Evolutionary conservation across 192 early-diverging fungal genomes (phyloP).

Genomic region (Pilaira anomala): DNA sequence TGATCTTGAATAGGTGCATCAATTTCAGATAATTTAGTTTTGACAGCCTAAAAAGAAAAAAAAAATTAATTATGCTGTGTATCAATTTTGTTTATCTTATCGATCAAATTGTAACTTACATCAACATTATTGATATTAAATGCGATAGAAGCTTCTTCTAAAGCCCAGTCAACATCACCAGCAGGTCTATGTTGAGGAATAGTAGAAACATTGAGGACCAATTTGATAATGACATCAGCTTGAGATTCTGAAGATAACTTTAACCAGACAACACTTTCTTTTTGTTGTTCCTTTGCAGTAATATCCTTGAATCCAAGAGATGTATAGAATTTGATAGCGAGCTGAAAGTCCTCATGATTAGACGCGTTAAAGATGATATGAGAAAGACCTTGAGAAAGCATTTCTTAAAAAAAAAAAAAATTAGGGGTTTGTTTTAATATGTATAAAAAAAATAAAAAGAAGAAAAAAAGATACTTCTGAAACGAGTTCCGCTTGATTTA

Average conservation of each 20-base stretch:
- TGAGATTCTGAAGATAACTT: constrained; percentile 1
- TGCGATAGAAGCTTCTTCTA: constrained; percentile 15
- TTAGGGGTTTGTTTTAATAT: too few species aligned
- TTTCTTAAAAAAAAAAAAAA: not conserved
- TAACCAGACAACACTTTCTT: constrained; percentile 2
- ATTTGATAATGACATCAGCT: constrained; percentile 9
- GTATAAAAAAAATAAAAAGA: too few species aligned
- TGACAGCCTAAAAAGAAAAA: constrained; percentile 31
- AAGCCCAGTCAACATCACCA: constrained; percentile 13
- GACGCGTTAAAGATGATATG: constrained; percentile 1
- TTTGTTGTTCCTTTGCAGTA: not conserved
- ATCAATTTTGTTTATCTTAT: not conserved
- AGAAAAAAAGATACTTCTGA: too few species aligned
- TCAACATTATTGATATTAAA: constrained; percentile 11
- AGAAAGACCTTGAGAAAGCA: constrained; percentile 18
- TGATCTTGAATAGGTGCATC: constrained; percentile 40
- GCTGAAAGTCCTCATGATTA: not conserved
- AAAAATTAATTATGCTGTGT: not conserved
- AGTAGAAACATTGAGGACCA: not conserved
- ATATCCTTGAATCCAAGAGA: not conserved
- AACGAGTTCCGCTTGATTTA: too few species aligned
- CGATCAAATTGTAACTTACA: constrained; percentile 11
- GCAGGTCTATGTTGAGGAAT: not conserved
- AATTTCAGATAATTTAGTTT: constrained; percentile 28
- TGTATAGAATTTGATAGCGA: not conserved